These are phyloP conservation scores for Glomus cerebriforme DNA, from an alignment of 192 early-diverging fungal genomes.

Conservation along the genomic window DNA sequence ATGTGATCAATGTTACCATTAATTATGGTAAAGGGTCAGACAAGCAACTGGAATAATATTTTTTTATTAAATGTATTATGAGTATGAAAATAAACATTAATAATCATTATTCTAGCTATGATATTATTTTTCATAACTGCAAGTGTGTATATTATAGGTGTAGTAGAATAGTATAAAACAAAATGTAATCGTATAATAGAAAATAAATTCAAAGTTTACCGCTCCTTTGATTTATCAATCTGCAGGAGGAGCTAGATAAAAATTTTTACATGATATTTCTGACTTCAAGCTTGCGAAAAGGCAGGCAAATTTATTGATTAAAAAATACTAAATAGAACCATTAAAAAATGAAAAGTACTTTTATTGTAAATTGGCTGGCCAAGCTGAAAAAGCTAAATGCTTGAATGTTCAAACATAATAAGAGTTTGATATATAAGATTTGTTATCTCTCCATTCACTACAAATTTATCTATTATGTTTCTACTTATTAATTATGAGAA, in stretches of 20 bases:
- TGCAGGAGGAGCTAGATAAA: too few species aligned
- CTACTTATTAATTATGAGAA: slow-evolving; percentile 9
- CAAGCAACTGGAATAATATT: too few species aligned
- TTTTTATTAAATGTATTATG: not conserved
- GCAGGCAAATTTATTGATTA: not conserved
- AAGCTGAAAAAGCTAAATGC: slow-evolving; percentile 11
- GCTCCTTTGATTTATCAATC: too few species aligned
- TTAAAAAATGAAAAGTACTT: slow-evolving; percentile 16
- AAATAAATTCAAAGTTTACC: too few species aligned
- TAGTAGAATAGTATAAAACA: not conserved
- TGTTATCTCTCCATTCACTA: slow-evolving; percentile 6
- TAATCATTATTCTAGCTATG: not conserved
- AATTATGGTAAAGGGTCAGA: too few species aligned
- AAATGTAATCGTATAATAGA: slow-evolving; percentile 7
- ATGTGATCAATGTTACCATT: not conserved
- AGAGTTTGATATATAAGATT: slow-evolving; percentile 10
- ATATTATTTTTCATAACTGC: not conserved
- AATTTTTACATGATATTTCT: too few species aligned
- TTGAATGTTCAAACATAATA: slow-evolving; percentile 2
- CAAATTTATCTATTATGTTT: slow-evolving; percentile 7
- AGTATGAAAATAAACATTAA: not conserved
- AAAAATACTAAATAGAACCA: not conserved
- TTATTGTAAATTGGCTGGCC: slow-evolving; percentile 2
- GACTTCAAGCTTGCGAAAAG: too few species aligned
- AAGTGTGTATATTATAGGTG: not conserved